Evolutionary conservation across 768 basidiomycete species (phyloP), one percentile per base, ranked within the genome.

Genomic region (Tephrocybe rancida): DNA sequence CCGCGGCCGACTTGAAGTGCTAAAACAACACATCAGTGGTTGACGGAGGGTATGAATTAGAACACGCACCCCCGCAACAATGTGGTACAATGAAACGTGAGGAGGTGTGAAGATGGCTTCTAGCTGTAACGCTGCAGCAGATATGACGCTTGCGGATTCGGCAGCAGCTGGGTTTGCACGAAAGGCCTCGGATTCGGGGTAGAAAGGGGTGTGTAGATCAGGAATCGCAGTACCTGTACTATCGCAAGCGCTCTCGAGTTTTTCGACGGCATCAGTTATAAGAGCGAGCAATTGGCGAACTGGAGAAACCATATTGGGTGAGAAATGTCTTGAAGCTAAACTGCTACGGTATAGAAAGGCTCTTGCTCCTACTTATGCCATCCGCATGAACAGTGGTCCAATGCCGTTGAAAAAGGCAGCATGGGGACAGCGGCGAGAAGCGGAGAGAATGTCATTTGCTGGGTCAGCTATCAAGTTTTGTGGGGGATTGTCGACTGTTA

Each of bases 201-300:
- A 9, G 42, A 43, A 43, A 8, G 42, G 18, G 46, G 56, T 5
- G 67, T 69, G 50, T 69, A 71, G 18, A 70, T 50, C 7, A 57
- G 3, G 73, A 72, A 21, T 46, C 1, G 37, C 0, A 3, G 30
- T n/a, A 8, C 27, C 44, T 22, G 51, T 52, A 3, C 10, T 46
- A 7, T 39, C 35, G 7, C 51, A 52, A 5, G 22, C 16, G 8
- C 26, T 45, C 21, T 45, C 51, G 14, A 52, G 51, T 45, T 38
- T 52, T 9, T 45, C 43, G 19, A 52, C 51, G 27, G 51, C 51
- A 7, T 52, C 44, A 13, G 26, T 45, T 4, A 52, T 52, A 44
- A 45, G 44, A 25, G 37, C 38, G 26, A 52, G 35, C 21, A 52
- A 13, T 38, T 39, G 34, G n/a, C 51, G 51, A 10, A 52, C 21